Evolutionary conservation across 371 early-diverging fungal genomes (phyloP).

Genomic region (Lichtheimia corymbifera): DNA sequence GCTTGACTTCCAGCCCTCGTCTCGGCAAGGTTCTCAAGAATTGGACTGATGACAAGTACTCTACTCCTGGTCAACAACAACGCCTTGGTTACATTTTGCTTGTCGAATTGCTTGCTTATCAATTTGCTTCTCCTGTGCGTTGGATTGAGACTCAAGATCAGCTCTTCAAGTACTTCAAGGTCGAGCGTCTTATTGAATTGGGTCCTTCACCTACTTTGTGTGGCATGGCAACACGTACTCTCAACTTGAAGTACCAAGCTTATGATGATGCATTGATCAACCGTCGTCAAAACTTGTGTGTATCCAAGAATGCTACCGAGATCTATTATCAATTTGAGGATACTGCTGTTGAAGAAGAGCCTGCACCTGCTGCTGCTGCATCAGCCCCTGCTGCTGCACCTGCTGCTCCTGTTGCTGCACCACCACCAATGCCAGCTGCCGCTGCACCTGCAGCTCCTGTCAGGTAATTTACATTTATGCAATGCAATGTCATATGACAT

Average conservation of each 20-base stretch:
- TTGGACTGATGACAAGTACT: constrained; percentile 77
- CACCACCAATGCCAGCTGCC: constrained; percentile 55
- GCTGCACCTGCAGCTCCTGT: constrained; percentile 31
- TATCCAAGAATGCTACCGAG: constrained; percentile 86
- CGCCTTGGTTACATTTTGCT: constrained; percentile 83
- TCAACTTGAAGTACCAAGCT: constrained; percentile 95
- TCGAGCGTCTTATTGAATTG: constrained; percentile 90
- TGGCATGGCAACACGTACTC: constrained; percentile 93
- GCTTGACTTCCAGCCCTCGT: constrained; percentile 72
- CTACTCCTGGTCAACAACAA: constrained; percentile 80
- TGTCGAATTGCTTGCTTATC: constrained; percentile 92
- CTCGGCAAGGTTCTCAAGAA: constrained; percentile 78
- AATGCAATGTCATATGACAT: no score
- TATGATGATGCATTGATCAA: constrained; percentile 93
- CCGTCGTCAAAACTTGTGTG: constrained; percentile 86
- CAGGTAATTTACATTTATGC: neutral
- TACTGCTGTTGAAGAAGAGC: constrained; percentile 42
- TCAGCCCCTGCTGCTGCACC: constrained; percentile 49
- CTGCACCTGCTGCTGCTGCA: constrained; percentile 49
- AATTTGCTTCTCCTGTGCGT: constrained; percentile 92
- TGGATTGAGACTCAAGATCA: constrained; percentile 99
- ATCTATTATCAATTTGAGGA: constrained; percentile 91
- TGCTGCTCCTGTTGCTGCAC: constrained; percentile 55
- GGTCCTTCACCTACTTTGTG: constrained; percentile 90
- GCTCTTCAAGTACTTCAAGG: constrained; percentile 77